Evolutionary conservation across 2,329 filamentous ascomycete genomes (phyloP).

Genomic region (Fusarium anthophilum): DNA sequence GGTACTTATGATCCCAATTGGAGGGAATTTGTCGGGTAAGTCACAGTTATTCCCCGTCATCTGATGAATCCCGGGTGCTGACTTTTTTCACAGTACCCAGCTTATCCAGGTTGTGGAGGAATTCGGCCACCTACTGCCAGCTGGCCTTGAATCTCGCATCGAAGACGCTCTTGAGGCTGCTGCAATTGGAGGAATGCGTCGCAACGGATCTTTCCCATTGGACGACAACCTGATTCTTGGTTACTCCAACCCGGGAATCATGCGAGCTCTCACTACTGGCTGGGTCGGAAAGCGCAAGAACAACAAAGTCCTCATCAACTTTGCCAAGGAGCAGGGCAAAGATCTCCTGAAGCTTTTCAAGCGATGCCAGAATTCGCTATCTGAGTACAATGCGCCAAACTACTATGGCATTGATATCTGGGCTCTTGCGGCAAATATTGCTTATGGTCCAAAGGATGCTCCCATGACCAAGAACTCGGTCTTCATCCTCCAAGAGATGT

Average conservation of each 20-base stretch:
- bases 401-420: slow-evolving; percentile 15
- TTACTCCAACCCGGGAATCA: slow-evolving; percentile 54
- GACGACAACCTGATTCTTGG: slow-evolving; percentile 40
- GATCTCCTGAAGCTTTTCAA: slow-evolving; percentile 45
- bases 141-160: background rate
- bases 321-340: slow-evolving; percentile 48
- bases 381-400: slow-evolving; percentile 12
- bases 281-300: slow-evolving; percentile 53
- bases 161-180: slow-evolving; percentile 5
- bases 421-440: slow-evolving; percentile 11
- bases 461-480: slow-evolving; percentile 14
- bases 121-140: background rate
- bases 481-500: slow-evolving; percentile 26
- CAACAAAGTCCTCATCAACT: slow-evolving; percentile 50
- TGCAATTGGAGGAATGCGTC: slow-evolving; percentile 14
- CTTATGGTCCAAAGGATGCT: slow-evolving; percentile 6
- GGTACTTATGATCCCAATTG: slow-evolving; percentile 9
- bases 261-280: slow-evolving; percentile 52
- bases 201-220: slow-evolving; percentile 1
- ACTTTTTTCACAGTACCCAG: background rate
- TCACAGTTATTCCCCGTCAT: too few species aligned
- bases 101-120: slow-evolving; percentile 14
- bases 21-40: slow-evolving; percentile 15
- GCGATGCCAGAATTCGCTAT: background rate
- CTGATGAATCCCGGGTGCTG: background rate